Base-by-base conservation (phyloP, 1,139 yeast species). In the Yamadazyma oceani region DNA sequence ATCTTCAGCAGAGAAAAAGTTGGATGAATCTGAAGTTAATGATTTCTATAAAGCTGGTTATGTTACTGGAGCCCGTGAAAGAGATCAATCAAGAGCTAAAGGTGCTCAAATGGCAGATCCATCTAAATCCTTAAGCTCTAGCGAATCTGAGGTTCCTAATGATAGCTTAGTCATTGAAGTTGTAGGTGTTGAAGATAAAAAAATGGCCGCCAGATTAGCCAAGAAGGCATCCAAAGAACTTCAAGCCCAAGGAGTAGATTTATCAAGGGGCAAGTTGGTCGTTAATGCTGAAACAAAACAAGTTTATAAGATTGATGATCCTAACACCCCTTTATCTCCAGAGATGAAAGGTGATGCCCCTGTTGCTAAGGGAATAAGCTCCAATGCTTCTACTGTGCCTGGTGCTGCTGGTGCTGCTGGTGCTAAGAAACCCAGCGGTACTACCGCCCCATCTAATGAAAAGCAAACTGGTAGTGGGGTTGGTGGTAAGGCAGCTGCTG, bases 201-300 rank as follows among this genome's bases (percentile, higher is more conserved):
- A 51, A 9, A 49, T 55, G 19, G 72, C 73, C 5, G 61, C 67
- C 8, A 55, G 48, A 35, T 53, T 66, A 28, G 73, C 73, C 11
- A 61, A 62, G 33, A 54, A 57, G 31, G 66, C 71, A 1, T 56
- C 70, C n/a, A 56, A 56, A 35, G 64, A 61, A 37, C 55, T 67
- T 36, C 53, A 58, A 34, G 54, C 53, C 14, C 55, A 62, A 41
- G 72, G 72, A 4, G 64, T 62, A 19, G 71, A 66, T 38, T 57
- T 66, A 46, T 44, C 57, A 11, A 48, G 59, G n/a, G 70, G 71
- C 3, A 64, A 64, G 44, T 50, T 67, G 37, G 62, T 65, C 9
- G 57, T 66, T 33, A 60, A 66, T 45, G 62, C 71, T 33, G 58
- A 58, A 35, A 63, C 67, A 22, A 60, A 52, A 35, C 63, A 62